Conservation (phyloP, 2,329 filamentous ascomycete species). For the Hymenoscyphus albidus region DNA sequence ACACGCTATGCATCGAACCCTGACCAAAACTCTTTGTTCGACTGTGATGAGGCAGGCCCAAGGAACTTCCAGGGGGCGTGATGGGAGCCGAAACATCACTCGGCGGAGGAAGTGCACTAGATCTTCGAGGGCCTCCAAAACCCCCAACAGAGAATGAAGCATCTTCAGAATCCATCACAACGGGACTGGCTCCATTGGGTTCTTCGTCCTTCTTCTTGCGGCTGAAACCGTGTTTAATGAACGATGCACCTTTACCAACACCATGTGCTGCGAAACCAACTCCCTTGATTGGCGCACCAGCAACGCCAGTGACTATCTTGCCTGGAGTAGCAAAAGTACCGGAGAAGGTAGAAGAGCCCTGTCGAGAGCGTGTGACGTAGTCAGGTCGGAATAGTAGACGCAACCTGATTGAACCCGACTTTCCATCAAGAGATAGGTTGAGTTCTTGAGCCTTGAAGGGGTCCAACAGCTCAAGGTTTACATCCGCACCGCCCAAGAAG, state of each 20-base stretch:
- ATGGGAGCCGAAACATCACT: slow-evolving; percentile 18
- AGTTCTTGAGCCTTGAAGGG: slow-evolving; percentile 80
- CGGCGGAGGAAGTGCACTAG: slow-evolving; percentile 19
- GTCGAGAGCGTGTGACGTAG: slow-evolving; percentile 80
- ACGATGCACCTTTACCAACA: slow-evolving; percentile 85
- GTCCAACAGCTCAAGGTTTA: slow-evolving; percentile 76
- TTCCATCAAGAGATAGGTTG: slow-evolving; percentile 74
- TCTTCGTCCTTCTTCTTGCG: slow-evolving; percentile 61
- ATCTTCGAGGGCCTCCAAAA: slow-evolving; percentile 20
- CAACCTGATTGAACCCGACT: slow-evolving; percentile 78
- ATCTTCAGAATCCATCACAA: slow-evolving; percentile 45
- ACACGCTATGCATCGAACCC: slow-evolving; percentile 63
- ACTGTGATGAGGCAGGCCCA: slow-evolving; percentile 24
- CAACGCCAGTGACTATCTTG: slow-evolving; percentile 77
- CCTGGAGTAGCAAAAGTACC: slow-evolving; percentile 84
- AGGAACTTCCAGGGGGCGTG: slow-evolving; percentile 30
- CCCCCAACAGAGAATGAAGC: slow-evolving; percentile 32
- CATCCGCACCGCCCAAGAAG: slow-evolving; percentile 71
- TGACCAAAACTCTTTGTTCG: slow-evolving; percentile 58
- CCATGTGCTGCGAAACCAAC: slow-evolving; percentile 63
- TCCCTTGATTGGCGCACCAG: slow-evolving; percentile 90
- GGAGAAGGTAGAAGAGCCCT: slow-evolving; percentile 89
- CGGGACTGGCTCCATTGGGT: slow-evolving; percentile 38
- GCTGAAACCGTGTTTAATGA: slow-evolving; percentile 81
- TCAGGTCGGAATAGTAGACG: slow-evolving; percentile 89